Evolutionary conservation across 805 yeast genomes (phyloP).

Genomic region (Naumovozyma dairenensis): DNA sequence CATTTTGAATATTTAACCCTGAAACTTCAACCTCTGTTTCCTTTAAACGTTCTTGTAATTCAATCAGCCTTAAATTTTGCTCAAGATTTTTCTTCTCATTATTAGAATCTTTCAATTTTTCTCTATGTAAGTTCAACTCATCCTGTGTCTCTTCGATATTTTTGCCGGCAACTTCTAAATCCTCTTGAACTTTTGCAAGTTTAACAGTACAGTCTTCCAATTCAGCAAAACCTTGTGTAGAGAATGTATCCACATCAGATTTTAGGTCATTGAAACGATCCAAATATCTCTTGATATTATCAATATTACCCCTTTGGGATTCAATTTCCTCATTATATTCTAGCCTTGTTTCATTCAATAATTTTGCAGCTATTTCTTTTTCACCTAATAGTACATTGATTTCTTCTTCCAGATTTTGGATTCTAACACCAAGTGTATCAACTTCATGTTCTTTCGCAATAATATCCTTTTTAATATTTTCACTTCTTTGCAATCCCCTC

Average conservation of each 20-base stretch:
- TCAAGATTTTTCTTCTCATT: conserved; percentile 53
- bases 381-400: conserved; percentile 4
- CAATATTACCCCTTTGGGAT: background rate
- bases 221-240: conserved; percentile 5
- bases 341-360: background rate
- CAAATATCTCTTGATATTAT: background rate
- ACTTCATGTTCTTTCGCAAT: conserved; percentile 8
- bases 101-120: conserved; percentile 43
- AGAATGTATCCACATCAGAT: conserved; percentile 1
- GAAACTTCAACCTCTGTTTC: conserved; percentile 33
- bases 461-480: conserved; percentile 10
- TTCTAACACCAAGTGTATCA: conserved; percentile 5
- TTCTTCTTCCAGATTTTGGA: conserved; percentile 5
- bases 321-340: conserved; percentile 2
- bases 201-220: conserved; percentile 15
- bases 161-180: conserved; percentile 12
- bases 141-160: conserved; percentile 12
- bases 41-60: conserved; percentile 32
- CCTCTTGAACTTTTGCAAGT: conserved; percentile 13
- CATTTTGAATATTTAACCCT: conserved; percentile 43
- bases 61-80: conserved; percentile 53
- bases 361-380: conserved; percentile 2
- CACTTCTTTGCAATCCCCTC: conserved; percentile 8
- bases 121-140: conserved; percentile 14
- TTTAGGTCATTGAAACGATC: background rate